phyloP scores from a whole-genome alignment of 2,329 filamentous ascomycete species.

The Arthrobotrys entomopaga region DNA sequence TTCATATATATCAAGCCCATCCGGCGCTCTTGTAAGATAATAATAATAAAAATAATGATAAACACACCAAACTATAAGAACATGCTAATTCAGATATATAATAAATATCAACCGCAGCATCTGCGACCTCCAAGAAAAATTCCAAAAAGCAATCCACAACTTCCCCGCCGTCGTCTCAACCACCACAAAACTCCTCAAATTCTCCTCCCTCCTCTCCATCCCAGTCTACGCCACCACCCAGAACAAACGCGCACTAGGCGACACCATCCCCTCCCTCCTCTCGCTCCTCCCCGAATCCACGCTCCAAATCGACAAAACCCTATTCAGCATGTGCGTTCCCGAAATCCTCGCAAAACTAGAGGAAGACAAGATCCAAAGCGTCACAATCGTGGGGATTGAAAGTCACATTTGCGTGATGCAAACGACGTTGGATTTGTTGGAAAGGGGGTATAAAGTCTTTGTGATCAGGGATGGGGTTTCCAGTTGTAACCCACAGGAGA shows the following conservation, averaged over 20 bases:
- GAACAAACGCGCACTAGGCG: conserved; percentile 78
- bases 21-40: conserved; percentile 43
- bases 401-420: conserved; percentile 94
- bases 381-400: conserved; percentile 90
- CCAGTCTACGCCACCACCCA: conserved; percentile 90
- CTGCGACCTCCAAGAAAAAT: conserved; percentile 95
- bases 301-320: conserved; percentile 81
- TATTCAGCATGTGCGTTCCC: conserved; percentile 84
- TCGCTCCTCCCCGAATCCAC: conserved; percentile 66
- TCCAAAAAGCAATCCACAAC: conserved; percentile 82
- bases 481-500: conserved; percentile 84
- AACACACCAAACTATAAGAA: conserved; percentile 52
- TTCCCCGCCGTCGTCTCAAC: conserved; percentile 82
- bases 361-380: conserved; percentile 56
- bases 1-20: conserved; percentile 3
- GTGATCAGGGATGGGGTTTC: conserved; percentile 89
- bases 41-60: neutral
- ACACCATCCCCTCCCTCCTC: conserved; percentile 77
- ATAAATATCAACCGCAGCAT: conserved; percentile 68
- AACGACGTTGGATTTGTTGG: conserved; percentile 83
- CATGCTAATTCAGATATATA: neutral
- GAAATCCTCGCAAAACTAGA: conserved; percentile 57
- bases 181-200: conserved; percentile 74
- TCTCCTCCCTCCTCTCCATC: conserved; percentile 73
- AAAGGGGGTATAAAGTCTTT: conserved; percentile 82